A percentile compares a stretch with the other conserved stretches of the same genome.
Evolutionary conservation across 805 yeast species (phyloP).

Genomic region (Lipomyces chichibuensis): DNA sequence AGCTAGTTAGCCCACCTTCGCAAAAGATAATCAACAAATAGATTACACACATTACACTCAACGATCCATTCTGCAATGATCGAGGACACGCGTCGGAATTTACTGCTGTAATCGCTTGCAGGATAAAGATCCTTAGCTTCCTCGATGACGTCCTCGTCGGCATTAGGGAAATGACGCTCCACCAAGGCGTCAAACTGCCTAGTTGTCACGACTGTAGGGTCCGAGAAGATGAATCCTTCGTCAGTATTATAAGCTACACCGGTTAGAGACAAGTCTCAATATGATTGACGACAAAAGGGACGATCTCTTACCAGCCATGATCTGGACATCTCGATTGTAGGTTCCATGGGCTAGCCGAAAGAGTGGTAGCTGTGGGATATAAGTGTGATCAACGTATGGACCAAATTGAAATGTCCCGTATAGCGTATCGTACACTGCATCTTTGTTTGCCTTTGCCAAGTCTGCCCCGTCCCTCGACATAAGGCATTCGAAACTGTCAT

Average conservation of each 20-base stretch:
- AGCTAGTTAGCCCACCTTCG: not conserved
- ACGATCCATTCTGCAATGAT: slow-evolving; percentile 33
- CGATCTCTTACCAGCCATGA: slow-evolving; percentile 18
- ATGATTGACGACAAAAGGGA: not conserved
- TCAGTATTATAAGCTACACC: slow-evolving; percentile 16
- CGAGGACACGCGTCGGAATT: slow-evolving; percentile 16
- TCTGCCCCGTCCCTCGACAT: slow-evolving; percentile 6
- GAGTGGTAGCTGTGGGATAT: slow-evolving; percentile 27
- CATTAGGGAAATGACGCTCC: slow-evolving; percentile 24
- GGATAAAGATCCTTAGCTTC: slow-evolving; percentile 25
- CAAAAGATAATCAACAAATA: not conserved
- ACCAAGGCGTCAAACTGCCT: slow-evolving; percentile 18
- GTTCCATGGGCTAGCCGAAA: slow-evolving; percentile 24
- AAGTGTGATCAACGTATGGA: slow-evolving; percentile 31
- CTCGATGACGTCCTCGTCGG: slow-evolving; percentile 13
- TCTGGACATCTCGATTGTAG: slow-evolving; percentile 16
- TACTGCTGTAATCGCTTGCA: slow-evolving; percentile 1
- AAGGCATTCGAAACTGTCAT: slow-evolving; percentile 27
- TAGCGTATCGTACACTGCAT: slow-evolving; percentile 11
- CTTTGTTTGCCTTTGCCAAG: slow-evolving; percentile 24
- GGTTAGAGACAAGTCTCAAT: not conserved
- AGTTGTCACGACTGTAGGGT: slow-evolving; percentile 19
- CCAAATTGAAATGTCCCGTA: slow-evolving; percentile 34
- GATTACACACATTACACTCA: slow-evolving; percentile 16
- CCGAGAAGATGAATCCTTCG: slow-evolving; percentile 34